These are phyloP conservation scores for Metschnikowia shivogae DNA, from an alignment of 805 yeast species.

Conservation along the genomic window DNA sequence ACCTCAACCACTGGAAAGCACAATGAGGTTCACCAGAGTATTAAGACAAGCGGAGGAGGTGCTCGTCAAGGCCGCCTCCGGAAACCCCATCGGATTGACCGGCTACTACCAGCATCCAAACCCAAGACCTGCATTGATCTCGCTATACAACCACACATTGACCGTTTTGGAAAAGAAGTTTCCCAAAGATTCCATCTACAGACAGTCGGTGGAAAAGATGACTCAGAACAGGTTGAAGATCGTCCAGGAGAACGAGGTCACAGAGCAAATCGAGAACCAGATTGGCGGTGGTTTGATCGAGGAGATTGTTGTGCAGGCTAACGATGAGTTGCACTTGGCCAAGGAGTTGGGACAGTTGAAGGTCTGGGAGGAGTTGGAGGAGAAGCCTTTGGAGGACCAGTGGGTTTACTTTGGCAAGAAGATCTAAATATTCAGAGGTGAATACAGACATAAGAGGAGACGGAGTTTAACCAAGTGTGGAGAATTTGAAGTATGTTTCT, in stretches of 20 bases:
- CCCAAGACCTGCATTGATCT: slow-evolving; percentile 73
- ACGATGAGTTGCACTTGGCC: slow-evolving; percentile 70
- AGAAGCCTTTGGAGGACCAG: slow-evolving; percentile 74
- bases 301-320: slow-evolving; percentile 77
- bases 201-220: slow-evolving; percentile 67
- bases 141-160: slow-evolving; percentile 69
- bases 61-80: slow-evolving; percentile 54
- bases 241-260: slow-evolving; percentile 59
- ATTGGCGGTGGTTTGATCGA: slow-evolving; percentile 84
- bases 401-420: slow-evolving; percentile 79
- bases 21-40: slow-evolving; percentile 40
- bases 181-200: slow-evolving; percentile 72
- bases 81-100: slow-evolving; percentile 77
- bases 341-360: slow-evolving; percentile 64
- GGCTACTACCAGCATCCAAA: slow-evolving; percentile 77
- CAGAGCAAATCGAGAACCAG: slow-evolving; percentile 62
- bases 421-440: slow-evolving; percentile 23
- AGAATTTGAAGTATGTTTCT: too few species aligned
- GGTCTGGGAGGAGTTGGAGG: slow-evolving; percentile 77
- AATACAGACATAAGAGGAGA: background rate
- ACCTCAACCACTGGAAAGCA: slow-evolving; percentile 3
- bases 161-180: slow-evolving; percentile 52
- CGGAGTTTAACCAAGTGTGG: too few species aligned
- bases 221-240: slow-evolving; percentile 65
- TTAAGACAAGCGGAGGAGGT: slow-evolving; percentile 47